Evolutionary conservation across 2,329 filamentous ascomycete species (phyloP), one percentile per base, ranked within the genome.

Genomic region (Aspergillus tanneri): DNA sequence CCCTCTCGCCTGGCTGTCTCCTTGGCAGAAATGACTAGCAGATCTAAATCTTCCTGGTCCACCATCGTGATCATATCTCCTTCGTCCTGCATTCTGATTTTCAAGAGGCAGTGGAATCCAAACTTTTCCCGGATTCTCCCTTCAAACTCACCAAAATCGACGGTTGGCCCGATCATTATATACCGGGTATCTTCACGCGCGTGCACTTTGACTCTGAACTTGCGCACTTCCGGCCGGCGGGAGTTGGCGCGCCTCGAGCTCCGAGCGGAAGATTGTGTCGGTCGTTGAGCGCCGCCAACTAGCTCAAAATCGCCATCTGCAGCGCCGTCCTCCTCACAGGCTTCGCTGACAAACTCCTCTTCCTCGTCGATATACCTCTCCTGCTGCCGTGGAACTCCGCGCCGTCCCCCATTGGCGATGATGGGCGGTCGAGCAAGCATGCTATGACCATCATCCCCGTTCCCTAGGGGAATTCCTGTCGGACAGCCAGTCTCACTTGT

Each of bases 11-110:
- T 82, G 39, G 87, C 90, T 50, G 76, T 73, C 41, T 80, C 80
- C 68, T 83, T 88, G 5, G 85, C 84, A 38, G 77, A 80, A 67
- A 82, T 80, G 45, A 97, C 78, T 22, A 89, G 84, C 83, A 96
- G 88, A 42, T 97, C 91, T 54, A 96, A 72, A 73, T 99, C 93
- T 63, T 99, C 93, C 69, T 96, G 89, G 68, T 99, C 93, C 23
- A 87, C 90, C 82, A 99, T 86, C 24, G 92, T 96, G 64, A 99
- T 95, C 87, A 96, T 92, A 64, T 97, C 92, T 3, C 87, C 87
- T 46, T 86, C 78, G 59, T 97, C 93, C 76, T 93, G 93, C 71
- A 96, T 86, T 78, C 91, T 95, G 75, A 96, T 92, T 48, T 83
- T 82, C 53, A 85, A 75, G 46, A 81, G 76, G 47, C 62, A 60